Evolutionary conservation across 148 eudicot species (phyloP), one percentile per base, ranked within the genome.

Genomic region (Suaeda aralocaspica): DNA sequence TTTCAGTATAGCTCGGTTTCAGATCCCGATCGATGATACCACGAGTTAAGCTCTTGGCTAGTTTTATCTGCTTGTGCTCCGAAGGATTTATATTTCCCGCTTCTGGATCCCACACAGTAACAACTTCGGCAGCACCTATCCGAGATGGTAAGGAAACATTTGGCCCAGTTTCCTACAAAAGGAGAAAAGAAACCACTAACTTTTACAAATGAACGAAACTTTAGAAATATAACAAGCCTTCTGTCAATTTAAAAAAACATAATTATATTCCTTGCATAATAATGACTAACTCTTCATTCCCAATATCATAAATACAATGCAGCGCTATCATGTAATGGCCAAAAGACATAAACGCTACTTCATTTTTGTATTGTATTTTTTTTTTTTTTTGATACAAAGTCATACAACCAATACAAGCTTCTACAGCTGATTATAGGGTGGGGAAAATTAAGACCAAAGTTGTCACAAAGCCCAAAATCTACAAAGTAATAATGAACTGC

Each of bases 11-110:
- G 72, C 98, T 91, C 60, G 98, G 98, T 82, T 94, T 94, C 65
- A 94, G 86, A 84, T 94, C 98, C 69, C 97, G 84, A 72, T 94
- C 97, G 79, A 89, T 89, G 71, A 94, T 94, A 77, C 96, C 98
- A 64, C 97, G 97, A 66, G 79, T 87, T 68, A 94, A 83, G 81
- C 98, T 89, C 79, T 96, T 91, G 1, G 95, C 96, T 67, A 94
- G 85, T 78, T 91, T 94, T 71, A 91, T 86, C 76, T 94, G 98
- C 82, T 94, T 94, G 87, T 94, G 97, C 81, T 94, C 97, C 59
- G 97, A 91, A 75, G 92, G 98, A 83, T 94, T 94, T 53, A 78
- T 84, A 72, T 87, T 94, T 53, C 96, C 98, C 62, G 91, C 87
- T 74, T 91, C 98, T 63, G 98, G 96, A 71, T 93, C 98, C 95